Evolutionary conservation across 148 eudicot species (phyloP).

Genomic region (Spergularia marina): DNA sequence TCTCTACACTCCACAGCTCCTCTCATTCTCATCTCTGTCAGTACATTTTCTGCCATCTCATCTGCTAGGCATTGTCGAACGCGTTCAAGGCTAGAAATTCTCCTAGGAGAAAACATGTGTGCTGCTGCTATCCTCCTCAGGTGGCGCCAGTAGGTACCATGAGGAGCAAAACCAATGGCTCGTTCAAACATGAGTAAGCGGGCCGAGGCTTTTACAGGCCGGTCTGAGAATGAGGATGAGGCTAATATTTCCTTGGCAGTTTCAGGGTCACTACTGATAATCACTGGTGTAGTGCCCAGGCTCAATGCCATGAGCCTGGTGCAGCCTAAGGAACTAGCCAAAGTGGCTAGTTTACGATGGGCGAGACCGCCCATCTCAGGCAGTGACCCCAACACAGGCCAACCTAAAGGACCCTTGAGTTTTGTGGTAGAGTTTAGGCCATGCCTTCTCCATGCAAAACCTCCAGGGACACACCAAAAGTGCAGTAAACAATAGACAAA

Average conservation of each 20-base stretch:
- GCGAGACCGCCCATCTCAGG: constrained; percentile 57
- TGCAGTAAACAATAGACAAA: constrained; percentile 37
- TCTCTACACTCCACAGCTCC: constrained; percentile 51
- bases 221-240: constrained; percentile 58
- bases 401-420: constrained; percentile 56
- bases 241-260: constrained; percentile 64
- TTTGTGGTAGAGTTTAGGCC: constrained; percentile 20
- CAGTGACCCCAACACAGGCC: constrained; percentile 64
- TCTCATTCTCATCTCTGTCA: constrained; percentile 38
- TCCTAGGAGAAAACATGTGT: constrained; percentile 66
- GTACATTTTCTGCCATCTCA: constrained; percentile 42
- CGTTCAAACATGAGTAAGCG: constrained; percentile 69
- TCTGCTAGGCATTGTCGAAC: constrained; percentile 40
- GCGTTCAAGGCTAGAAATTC: constrained; percentile 47
- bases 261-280: constrained; percentile 71
- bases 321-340: constrained; percentile 44
- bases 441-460: constrained; percentile 69
- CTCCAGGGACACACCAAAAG: constrained; percentile 63
- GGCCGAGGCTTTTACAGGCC: constrained; percentile 64
- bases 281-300: constrained; percentile 51
- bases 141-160: constrained; percentile 59
- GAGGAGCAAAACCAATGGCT: constrained; percentile 78
- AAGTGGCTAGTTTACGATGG: constrained; percentile 56
- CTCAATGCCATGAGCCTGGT: constrained; percentile 70
- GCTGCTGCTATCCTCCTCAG: constrained; percentile 52